Conservation (phyloP, 1,284 basidiomycete species). For the Pseudozyma pruni region DNA sequence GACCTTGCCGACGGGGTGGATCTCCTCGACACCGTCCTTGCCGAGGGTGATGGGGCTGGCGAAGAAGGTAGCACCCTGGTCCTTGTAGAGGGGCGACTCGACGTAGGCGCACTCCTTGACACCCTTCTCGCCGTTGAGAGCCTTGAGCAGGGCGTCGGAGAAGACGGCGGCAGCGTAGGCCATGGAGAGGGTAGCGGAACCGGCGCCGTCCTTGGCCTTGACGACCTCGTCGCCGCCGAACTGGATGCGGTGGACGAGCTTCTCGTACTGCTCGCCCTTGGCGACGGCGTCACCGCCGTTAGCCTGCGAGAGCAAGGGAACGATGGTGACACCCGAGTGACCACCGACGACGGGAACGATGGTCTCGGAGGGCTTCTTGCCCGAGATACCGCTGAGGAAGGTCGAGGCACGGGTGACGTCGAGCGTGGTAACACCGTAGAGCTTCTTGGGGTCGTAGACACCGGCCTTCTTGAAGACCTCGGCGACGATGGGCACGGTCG, state of each 20-base stretch:
- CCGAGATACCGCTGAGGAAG: constrained; percentile 81
- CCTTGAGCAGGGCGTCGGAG: constrained; percentile 81
- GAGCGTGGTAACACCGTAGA: constrained; percentile 89
- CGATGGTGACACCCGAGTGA: constrained; percentile 95
- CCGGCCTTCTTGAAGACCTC: constrained; percentile 91
- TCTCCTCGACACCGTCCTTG: constrained; percentile 64
- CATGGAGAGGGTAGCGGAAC: constrained; percentile 88
- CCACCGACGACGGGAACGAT: constrained; percentile 92
- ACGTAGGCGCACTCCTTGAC: constrained; percentile 87
- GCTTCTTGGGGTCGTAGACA: constrained; percentile 82
- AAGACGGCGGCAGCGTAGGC: constrained; percentile 75
- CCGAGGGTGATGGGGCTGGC: constrained; percentile 64
- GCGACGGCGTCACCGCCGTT: constrained; percentile 74
- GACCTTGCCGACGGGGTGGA: constrained; percentile 65
- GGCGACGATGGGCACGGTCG: constrained; percentile 95
- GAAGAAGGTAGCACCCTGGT: constrained; percentile 74
- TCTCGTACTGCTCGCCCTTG: constrained; percentile 73
- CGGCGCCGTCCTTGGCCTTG: constrained; percentile 88
- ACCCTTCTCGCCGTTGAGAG: constrained; percentile 87
- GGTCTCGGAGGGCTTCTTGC: constrained; percentile 73
- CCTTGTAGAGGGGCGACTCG: constrained; percentile 79
- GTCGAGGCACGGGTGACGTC: constrained; percentile 95
- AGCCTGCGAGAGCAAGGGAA: constrained; percentile 93
- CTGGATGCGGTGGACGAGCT: constrained; percentile 79
- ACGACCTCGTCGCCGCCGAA: constrained; percentile 95